Base-by-base conservation (phyloP, 1,284 basidiomycete genomes). In the Microbotryum scabiosae region DNA sequence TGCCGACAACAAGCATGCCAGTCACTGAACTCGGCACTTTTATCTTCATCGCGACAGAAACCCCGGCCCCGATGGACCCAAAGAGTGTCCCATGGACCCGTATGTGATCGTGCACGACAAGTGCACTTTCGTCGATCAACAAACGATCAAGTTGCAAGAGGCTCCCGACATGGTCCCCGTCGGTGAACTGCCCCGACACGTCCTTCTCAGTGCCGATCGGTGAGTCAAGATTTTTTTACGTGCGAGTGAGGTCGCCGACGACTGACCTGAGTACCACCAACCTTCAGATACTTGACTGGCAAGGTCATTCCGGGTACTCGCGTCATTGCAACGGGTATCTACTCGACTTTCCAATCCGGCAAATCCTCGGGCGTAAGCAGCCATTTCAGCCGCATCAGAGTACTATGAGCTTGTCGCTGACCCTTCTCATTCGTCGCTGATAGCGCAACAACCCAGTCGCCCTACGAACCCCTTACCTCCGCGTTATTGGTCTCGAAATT, bases 121-220 rank as follows among this genome's bases (percentile, higher is more conserved):
- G 75, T 98, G 91, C 56, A 79, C 82, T 5, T 99, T 98, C 74
- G 87, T 94, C 30, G 96, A 99, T 74, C 90, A 93, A 71, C 96
- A 99, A 76, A 89, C 85, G 8, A 82, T 99, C 71, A 99, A 99
- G 76, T 82, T 99, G 18, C 96, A 99, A 76, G 96, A 99, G 77
- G 93, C 94, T 8, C 96, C 96, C 0, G 96, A 99, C 75, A 97
- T 97, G 91, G 96, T 99, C 0, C 96, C 96, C 3, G 92, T 98
- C 25, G 96, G 96, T 79, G 96, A 99, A 73, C 80, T 99, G 51
- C 96, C 96, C 5, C 79, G 93, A 48, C 96, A 98, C 75, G 92
- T 99, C 81, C 82, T 97, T 58, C 80, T 98, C 28, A 93, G 89
- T 44, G 85, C 85, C 14, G 96, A 99, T 75, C 80, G 91, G 73